phyloP scores from a whole-genome alignment of 768 basidiomycete species.

The Tulasnella sp. region DNA sequence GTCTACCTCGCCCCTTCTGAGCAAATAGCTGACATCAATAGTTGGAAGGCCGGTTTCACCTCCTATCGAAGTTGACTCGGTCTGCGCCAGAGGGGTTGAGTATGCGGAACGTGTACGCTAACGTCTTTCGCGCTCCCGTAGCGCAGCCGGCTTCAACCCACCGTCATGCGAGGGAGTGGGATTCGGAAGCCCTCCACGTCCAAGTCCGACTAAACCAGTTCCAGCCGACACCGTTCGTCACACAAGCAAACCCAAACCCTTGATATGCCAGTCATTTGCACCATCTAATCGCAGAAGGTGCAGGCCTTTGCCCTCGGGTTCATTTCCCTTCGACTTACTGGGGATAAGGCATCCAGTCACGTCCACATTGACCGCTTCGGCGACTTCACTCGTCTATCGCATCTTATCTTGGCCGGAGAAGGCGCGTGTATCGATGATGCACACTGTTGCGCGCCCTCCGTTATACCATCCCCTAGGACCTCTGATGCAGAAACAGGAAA shows the following conservation, averaged over 20 bases:
- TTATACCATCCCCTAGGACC: not conserved
- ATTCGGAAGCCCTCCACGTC: not conserved
- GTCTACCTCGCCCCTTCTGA: not conserved
- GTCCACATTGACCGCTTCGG: not conserved
- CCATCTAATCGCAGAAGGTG: slow-evolving; percentile 10
- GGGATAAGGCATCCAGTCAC: not conserved
- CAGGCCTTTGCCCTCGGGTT: not conserved
- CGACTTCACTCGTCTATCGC: slow-evolving; percentile 17
- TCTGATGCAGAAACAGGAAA: slow-evolving; percentile 10
- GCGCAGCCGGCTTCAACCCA: not conserved
- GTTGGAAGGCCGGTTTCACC: slow-evolving; percentile 18
- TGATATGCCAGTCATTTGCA: slow-evolving; percentile 15
- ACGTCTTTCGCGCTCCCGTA: not conserved
- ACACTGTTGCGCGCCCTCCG: not conserved
- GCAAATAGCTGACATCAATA: slow-evolving; percentile 14
- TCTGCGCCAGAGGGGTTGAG: not conserved
- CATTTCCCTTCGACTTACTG: slow-evolving; percentile 15
- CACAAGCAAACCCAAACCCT: not conserved
- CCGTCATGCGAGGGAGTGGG: not conserved
- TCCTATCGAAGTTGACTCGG: slow-evolving; percentile 5
- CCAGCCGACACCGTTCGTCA: not conserved
- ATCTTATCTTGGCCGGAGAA: not conserved
- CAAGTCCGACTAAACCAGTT: slow-evolving; percentile 5
- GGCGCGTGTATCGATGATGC: slow-evolving; percentile 19
- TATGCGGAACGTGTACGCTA: slow-evolving; percentile 8